Conservation (phyloP, 441 rosid genomes). For the Gossypium armourianum region DNA sequence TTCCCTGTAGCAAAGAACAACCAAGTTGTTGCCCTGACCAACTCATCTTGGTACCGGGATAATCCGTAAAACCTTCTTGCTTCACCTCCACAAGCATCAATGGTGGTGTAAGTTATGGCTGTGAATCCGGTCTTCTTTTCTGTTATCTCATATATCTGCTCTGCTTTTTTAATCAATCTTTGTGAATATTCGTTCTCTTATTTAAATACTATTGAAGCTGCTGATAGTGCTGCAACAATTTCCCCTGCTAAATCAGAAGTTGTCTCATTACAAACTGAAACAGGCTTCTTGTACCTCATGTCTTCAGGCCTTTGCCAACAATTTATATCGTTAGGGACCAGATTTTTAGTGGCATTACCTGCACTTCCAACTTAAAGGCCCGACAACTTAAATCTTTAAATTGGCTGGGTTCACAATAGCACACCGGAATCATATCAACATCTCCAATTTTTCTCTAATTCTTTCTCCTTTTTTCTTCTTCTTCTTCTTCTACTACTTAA, state of each 20-base stretch:
- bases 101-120: slow-evolving; percentile 25
- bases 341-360: slow-evolving; percentile 18
- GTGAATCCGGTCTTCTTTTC: slow-evolving; percentile 18
- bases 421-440: too few relatives aligned
- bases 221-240: slow-evolving; percentile 41
- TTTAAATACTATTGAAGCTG: slow-evolving; percentile 46
- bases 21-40: slow-evolving; percentile 57
- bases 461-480: too few relatives aligned
- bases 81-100: slow-evolving; percentile 35
- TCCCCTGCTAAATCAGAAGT: slow-evolving; percentile 54
- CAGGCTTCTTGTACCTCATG: slow-evolving; percentile 37
- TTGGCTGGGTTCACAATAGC: too few relatives aligned
- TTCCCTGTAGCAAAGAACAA: slow-evolving; percentile 46
- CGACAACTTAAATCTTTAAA: too few relatives aligned
- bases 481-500: too few relatives aligned
- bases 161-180: slow-evolving; percentile 23
- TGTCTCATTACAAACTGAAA: slow-evolving; percentile 27
- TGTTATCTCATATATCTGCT: slow-evolving; percentile 27
- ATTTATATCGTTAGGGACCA: slow-evolving; percentile 24
- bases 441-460: too few relatives aligned
- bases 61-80: slow-evolving; percentile 38
- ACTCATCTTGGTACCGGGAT: slow-evolving; percentile 38
- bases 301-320: slow-evolving; percentile 68
- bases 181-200: slow-evolving; percentile 29
- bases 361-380: slow-evolving; percentile 38